phyloP scores from a whole-genome alignment of 495 filamentous ascomycete genomes.

The Lindgomyces ingoldianus region DNA sequence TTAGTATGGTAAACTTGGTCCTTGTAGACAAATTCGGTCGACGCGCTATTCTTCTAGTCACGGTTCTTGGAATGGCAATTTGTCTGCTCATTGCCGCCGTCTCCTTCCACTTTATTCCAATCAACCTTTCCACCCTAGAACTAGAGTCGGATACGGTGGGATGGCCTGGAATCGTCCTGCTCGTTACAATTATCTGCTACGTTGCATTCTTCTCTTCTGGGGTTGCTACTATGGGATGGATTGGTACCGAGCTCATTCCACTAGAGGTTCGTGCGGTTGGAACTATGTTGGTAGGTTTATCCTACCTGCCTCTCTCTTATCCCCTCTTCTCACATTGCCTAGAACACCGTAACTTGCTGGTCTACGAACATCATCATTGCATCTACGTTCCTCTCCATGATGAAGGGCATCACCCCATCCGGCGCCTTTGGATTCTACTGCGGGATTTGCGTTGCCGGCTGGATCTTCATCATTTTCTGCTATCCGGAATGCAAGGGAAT shows the following conservation, averaged over 20 bases:
- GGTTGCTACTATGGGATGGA: conserved; percentile 55
- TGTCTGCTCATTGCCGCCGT: conserved; percentile 50
- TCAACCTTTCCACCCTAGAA: conserved; percentile 45
- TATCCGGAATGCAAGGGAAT: conserved; percentile 56
- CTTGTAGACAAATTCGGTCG: conserved; percentile 54
- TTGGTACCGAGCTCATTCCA: conserved; percentile 55
- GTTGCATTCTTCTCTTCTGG: conserved; percentile 52
- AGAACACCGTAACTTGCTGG: conserved; percentile 52
- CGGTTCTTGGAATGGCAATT: conserved; percentile 50
- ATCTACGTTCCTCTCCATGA: conserved; percentile 55
- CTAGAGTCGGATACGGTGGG: conserved; percentile 38
- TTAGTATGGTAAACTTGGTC: conserved; percentile 55
- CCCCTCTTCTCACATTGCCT: not conserved
- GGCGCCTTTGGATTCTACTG: conserved; percentile 59
- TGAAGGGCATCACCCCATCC: conserved; percentile 51
- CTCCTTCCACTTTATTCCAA: conserved; percentile 54
- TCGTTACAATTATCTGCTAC: conserved; percentile 53
- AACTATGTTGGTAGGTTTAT: conserved; percentile 50
- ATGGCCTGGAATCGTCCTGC: conserved; percentile 48
- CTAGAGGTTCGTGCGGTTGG: conserved; percentile 56
- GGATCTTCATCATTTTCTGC: conserved; percentile 52
- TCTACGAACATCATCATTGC: conserved; percentile 56
- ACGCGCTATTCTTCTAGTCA: conserved; percentile 50
- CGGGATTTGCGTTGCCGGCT: conserved; percentile 52
- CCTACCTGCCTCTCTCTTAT: not conserved